Conservation (phyloP, 2,329 filamentous ascomycete species). For the Pseudogymnoascus pannorum region DNA sequence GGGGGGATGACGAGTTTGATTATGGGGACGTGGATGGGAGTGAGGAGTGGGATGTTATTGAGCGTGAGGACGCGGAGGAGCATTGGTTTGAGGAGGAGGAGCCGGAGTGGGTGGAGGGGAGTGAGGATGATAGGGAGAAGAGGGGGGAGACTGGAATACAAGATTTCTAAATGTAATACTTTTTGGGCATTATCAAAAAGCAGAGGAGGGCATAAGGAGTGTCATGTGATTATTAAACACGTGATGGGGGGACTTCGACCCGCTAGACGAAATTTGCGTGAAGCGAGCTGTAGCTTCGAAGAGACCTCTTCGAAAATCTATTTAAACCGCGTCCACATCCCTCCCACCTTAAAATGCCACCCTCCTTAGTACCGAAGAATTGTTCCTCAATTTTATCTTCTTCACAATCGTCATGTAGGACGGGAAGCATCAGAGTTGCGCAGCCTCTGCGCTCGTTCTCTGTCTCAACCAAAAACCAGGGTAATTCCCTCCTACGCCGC, state of each 20-base stretch:
- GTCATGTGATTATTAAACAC: not conserved
- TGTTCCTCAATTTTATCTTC: constrained; percentile 4
- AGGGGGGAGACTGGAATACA: constrained; percentile 30
- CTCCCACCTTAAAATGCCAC: constrained; percentile 1
- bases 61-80: constrained; percentile 28
- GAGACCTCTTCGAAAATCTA: constrained; percentile 5
- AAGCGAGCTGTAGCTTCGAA: constrained; percentile 8
- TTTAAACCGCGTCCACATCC: constrained; percentile 3
- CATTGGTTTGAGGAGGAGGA: constrained; percentile 31
- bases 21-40: constrained; percentile 27
- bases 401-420: constrained; percentile 4
- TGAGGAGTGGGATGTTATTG: constrained; percentile 28
- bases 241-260: not conserved
- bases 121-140: constrained; percentile 7
- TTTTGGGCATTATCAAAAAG: not conserved
- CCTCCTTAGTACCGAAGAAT: constrained; percentile 6
- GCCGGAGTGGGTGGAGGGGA: constrained; percentile 24
- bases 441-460: constrained; percentile 27
- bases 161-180: constrained; percentile 24
- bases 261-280: constrained; percentile 7
- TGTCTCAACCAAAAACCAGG: constrained; percentile 21
- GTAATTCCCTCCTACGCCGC: constrained; percentile 24
- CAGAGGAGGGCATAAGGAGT: not conserved
- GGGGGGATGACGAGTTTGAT: constrained; percentile 30
- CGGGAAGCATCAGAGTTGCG: constrained; percentile 7